Evolutionary conservation across 495 filamentous ascomycete species (phyloP).

Genomic region (Thermothielavioides terrestris): DNA sequence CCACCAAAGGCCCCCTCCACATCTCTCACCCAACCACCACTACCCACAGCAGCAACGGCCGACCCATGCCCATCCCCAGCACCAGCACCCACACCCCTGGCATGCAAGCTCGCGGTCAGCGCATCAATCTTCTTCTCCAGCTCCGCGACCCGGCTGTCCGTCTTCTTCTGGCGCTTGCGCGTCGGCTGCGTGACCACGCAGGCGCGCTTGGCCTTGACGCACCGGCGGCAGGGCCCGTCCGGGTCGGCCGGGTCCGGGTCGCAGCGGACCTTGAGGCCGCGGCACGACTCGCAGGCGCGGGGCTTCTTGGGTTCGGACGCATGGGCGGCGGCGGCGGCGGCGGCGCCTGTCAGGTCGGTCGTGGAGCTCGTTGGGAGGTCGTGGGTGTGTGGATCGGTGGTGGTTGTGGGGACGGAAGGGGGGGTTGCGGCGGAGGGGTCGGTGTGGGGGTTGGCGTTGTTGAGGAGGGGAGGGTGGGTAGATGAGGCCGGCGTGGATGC

Average conservation of each 20-base stretch:
- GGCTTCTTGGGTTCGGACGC: slow-evolving; percentile 54
- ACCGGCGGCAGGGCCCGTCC: slow-evolving; percentile 69
- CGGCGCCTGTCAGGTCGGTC: not conserved
- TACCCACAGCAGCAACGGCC: not conserved
- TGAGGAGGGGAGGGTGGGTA: not conserved
- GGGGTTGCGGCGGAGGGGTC: not conserved
- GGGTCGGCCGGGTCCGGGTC: slow-evolving; percentile 60
- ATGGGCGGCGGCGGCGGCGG: slow-evolving; percentile 29
- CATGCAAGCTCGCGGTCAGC: slow-evolving; percentile 67
- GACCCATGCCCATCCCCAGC: not conserved
- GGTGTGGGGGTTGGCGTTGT: not conserved
- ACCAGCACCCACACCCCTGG: slow-evolving; percentile 36
- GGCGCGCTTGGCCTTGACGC: slow-evolving; percentile 68
- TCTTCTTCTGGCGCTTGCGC: slow-evolving; percentile 87
- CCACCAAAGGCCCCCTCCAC: not conserved
- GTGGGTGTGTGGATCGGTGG: not conserved
- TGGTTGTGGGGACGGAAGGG: not conserved
- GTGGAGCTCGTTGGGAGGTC: not conserved
- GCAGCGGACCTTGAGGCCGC: slow-evolving; percentile 83
- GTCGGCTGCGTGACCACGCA: slow-evolving; percentile 79
- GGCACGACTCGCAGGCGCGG: slow-evolving; percentile 89
- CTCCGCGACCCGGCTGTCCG: slow-evolving; percentile 83
- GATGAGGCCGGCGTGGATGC: not conserved
- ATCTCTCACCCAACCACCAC: not conserved
- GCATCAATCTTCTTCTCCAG: slow-evolving; percentile 92